Evolutionary conservation across 768 basidiomycete genomes (phyloP).

Genomic region (Cystobasidium tubakii): DNA sequence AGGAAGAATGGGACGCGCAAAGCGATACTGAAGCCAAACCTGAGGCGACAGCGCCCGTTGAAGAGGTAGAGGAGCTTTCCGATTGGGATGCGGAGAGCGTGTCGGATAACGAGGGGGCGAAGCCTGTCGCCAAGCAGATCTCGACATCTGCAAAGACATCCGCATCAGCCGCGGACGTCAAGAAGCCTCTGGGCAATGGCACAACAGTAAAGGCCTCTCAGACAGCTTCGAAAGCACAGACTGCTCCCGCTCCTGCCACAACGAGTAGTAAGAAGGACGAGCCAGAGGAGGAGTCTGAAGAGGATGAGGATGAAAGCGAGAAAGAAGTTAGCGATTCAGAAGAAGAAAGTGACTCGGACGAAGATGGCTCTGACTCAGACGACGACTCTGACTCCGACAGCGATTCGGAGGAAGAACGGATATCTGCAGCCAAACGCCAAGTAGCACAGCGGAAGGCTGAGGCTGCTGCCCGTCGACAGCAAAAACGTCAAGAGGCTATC

Average conservation of each 20-base stretch:
- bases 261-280: slow-evolving; percentile 51
- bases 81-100: slow-evolving; percentile 33
- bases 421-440: slow-evolving; percentile 63
- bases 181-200: slow-evolving; percentile 40
- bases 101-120: not conserved
- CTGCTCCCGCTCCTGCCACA: slow-evolving; percentile 48
- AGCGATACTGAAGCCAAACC: slow-evolving; percentile 32
- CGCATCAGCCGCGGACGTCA: slow-evolving; percentile 11
- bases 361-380: slow-evolving; percentile 54
- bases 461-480: slow-evolving; percentile 69
- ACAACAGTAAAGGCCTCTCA: slow-evolving; percentile 38
- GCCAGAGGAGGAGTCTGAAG: slow-evolving; percentile 51
- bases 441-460: slow-evolving; percentile 70
- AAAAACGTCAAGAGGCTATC: slow-evolving; percentile 75
- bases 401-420: slow-evolving; percentile 51
- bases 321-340: slow-evolving; percentile 49
- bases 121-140: slow-evolving; percentile 20
- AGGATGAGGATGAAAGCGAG: slow-evolving; percentile 54
- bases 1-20: slow-evolving; percentile 63
- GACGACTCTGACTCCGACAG: slow-evolving; percentile 46
- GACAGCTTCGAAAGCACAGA: slow-evolving; percentile 40
- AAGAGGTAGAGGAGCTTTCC: slow-evolving; percentile 19
- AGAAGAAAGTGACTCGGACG: slow-evolving; percentile 47
- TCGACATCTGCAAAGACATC: slow-evolving; percentile 36
- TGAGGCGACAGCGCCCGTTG: not conserved